Evolutionary conservation across 1,139 yeast species (phyloP).

Genomic region (Magnusiomyces suaveolens): DNA sequence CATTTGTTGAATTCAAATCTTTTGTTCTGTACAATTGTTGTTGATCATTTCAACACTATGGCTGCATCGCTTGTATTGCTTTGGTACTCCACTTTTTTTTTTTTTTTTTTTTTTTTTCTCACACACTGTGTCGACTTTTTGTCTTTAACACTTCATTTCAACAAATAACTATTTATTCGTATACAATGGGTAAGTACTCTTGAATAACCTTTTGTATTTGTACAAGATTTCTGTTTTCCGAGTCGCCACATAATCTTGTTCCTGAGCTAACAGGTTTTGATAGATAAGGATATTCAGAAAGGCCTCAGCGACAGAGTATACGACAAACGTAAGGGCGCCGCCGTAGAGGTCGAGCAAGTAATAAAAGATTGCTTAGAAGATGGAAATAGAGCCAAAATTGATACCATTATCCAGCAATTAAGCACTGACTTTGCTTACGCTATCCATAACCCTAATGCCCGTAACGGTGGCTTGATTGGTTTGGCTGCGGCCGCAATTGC

Average conservation of each 20-base stretch:
- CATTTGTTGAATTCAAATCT: too few relatives aligned
- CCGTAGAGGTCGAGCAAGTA: conserved; percentile 74
- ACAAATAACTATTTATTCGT: too few relatives aligned
- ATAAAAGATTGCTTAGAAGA: conserved; percentile 63
- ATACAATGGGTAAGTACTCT: background rate
- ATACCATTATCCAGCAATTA: conserved; percentile 55
- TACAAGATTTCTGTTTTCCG: too few relatives aligned
- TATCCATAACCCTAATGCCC: conserved; percentile 64
- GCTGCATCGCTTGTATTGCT: too few relatives aligned
- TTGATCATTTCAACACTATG: too few relatives aligned
- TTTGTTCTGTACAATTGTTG: too few relatives aligned
- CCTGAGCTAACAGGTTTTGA: too few relatives aligned
- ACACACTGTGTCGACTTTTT: background rate
- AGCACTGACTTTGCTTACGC: conserved; percentile 67
- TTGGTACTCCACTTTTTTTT: too few relatives aligned
- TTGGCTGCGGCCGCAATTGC: conserved; percentile 74
- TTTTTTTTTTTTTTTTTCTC: background rate
- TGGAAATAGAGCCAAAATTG: conserved; percentile 60
- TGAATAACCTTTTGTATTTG: too few relatives aligned
- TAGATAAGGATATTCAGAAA: conserved; percentile 65
- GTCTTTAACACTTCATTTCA: too few relatives aligned
- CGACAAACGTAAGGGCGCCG: conserved; percentile 91
- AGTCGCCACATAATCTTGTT: too few relatives aligned
- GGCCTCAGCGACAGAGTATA: conserved; percentile 85
- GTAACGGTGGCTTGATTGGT: conserved; percentile 70